Conservation (phyloP, 306 rosid genomes). For the Glycyrrhiza uralensis region DNA sequence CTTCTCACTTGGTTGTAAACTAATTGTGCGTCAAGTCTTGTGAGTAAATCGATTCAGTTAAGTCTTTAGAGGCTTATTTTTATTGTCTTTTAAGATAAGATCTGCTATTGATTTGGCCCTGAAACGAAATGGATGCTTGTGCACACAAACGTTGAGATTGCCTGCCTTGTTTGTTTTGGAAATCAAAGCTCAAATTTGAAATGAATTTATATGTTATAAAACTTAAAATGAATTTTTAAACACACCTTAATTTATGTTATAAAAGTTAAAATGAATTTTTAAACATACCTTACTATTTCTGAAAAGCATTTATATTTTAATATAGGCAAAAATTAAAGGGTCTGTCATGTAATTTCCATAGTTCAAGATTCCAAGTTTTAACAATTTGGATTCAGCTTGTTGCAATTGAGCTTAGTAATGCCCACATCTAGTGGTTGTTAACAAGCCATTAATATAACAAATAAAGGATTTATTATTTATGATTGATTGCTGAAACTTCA, state of each 20-base stretch:
- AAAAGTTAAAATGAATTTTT: not conserved
- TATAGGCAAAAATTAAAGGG: not conserved
- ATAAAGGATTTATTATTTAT: not conserved
- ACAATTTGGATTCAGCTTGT: not conserved
- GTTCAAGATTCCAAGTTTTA: not conserved
- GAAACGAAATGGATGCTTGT: not conserved
- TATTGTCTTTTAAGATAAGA: not conserved
- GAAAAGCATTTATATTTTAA: not conserved
- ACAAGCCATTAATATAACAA: not conserved
- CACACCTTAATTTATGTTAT: not conserved
- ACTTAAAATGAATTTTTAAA: not conserved
- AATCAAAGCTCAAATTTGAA: constrained; percentile 21
- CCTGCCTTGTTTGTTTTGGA: constrained; percentile 1
- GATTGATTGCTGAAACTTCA: not conserved
- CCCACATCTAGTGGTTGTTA: not conserved
- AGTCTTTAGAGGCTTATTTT: not conserved
- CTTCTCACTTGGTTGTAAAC: not conserved
- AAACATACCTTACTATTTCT: not conserved
- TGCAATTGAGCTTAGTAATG: not conserved
- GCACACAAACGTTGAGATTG: not conserved
- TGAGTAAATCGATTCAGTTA: not conserved
- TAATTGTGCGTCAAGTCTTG: not conserved
- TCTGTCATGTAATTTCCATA: not conserved
- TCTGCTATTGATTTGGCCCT: not conserved
- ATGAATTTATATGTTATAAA: no score